phyloP scores from a whole-genome alignment of 192 early-diverging fungal species.

The Spizellomyces sp. region DNA sequence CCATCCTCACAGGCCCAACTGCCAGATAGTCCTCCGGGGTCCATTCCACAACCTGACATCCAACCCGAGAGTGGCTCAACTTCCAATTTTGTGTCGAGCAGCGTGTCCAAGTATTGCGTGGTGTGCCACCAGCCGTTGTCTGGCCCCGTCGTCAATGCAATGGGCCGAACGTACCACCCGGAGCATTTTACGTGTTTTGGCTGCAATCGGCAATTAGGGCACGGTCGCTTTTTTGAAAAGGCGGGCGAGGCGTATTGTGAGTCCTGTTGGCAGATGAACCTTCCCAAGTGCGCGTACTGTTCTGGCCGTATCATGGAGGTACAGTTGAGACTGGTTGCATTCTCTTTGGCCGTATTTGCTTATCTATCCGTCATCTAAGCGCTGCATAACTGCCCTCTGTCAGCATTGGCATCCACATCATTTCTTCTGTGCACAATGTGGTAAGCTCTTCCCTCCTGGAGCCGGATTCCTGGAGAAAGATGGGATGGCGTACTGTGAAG shows the following conservation, averaged over 20 bases:
- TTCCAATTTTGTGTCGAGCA: no score
- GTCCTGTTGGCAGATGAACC: conserved; percentile 17
- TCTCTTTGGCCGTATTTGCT: no score
- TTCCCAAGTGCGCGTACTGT: conserved; percentile 42
- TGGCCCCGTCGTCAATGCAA: conserved; percentile 25
- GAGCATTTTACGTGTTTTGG: conserved; percentile 33
- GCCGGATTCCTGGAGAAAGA: conserved; percentile 37
- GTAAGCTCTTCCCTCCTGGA: conserved; percentile 35
- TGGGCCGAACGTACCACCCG: conserved; percentile 34
- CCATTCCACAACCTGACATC: no score
- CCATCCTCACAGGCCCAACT: no score
- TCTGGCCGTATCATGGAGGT: conserved; percentile 34
- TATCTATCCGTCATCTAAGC: conserved; percentile 1
- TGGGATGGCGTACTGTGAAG: conserved; percentile 41
- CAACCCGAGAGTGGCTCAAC: no score
- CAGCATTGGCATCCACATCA: conserved; percentile 43
- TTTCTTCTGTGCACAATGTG: conserved; percentile 50
- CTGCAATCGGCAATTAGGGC: conserved; percentile 24
- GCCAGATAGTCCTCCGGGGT: no score
- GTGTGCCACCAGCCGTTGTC: conserved; percentile 9
- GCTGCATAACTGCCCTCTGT: conserved; percentile 39
- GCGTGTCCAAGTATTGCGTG: background rate
- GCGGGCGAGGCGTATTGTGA: conserved; percentile 25
- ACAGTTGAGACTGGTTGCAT: background rate
- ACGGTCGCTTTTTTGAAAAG: conserved; percentile 32